Evolutionary conservation across 305 asterid species (phyloP), one percentile per base, ranked within the genome.

Genomic region (Fraxinus angustifolia): DNA sequence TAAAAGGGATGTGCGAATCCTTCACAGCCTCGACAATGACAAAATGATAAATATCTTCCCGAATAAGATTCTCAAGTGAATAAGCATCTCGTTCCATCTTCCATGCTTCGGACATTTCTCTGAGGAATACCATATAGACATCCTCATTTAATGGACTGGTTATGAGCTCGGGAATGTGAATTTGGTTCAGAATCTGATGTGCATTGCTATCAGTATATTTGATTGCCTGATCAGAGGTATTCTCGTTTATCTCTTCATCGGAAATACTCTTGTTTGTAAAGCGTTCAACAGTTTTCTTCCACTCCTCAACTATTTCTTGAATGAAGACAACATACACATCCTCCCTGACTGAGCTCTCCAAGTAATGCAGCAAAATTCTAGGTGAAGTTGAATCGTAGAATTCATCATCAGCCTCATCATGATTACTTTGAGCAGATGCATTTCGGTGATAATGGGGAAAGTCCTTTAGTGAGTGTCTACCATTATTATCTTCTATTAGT

Each of bases 1-100:
- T 35, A 16, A 35, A 31, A 71, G 30, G 73, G 33, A 16, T 14
- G 26, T 40, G 40, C 6, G 33, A 62, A 73, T 90, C 88, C 83
- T 84, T 89, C 73, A 58, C 73, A 0, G 82, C 86, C 81, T 86
- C 91, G 31, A 14, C 17, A 7, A 88, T 2, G 81, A 88, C 60
- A 75, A 86, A 81, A 23, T 80, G 85, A 78, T 80, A 78, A 26
- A 87, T 82, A 42, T 91, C 89, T 38, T 89, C 92, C 83, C 81
- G 81, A 1, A 90, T 40, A 58, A 76, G 84, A 78, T 81, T 78
- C 80, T 86, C 90, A 21, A 87, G 23, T 21, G 83, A 80, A 65
- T 6, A 68, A 72, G 60, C 84, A 34, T 86, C 88, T 74, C 53
- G 85, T 82, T 86, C 88, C 40, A 68, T 76, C 82, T 81, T 81